These are phyloP conservation scores for Cinnamomum micranthum DNA, from an alignment of 164 flowering plant species.

Conservation along the genomic window DNA sequence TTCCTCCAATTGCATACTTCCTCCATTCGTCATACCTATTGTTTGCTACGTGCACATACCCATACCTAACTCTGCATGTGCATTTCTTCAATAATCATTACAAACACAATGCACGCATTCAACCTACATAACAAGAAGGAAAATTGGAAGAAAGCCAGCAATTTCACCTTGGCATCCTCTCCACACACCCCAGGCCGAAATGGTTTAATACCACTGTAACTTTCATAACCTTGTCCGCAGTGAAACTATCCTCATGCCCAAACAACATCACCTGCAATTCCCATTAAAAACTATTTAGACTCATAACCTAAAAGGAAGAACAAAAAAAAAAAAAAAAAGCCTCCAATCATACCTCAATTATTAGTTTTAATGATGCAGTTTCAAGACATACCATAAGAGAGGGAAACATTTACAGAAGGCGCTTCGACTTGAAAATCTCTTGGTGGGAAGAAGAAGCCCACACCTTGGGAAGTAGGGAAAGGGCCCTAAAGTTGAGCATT, in stretches of 20 bases:
- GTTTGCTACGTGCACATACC: conserved; percentile 46
- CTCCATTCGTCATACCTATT: conserved; percentile 43
- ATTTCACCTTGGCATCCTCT: conserved; percentile 76
- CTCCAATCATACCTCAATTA: neutral
- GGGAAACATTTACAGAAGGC: too few relatives aligned
- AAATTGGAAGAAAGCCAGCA: neutral
- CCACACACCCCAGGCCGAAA: conserved; percentile 59
- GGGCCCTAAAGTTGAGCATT: too few relatives aligned
- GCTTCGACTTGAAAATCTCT: too few relatives aligned
- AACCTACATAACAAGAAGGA: neutral
- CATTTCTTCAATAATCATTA: too few relatives aligned
- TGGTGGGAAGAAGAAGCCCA: too few relatives aligned
- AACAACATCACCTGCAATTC: conserved; percentile 63
- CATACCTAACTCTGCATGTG: conserved; percentile 33
- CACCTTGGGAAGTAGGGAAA: too few relatives aligned
- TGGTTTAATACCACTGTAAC: conserved; percentile 65
- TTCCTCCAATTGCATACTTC: conserved; percentile 58
- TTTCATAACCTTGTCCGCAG: conserved; percentile 54
- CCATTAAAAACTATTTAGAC: neutral
- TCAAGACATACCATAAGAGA: too few relatives aligned
- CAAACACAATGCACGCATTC: neutral
- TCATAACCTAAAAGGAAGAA: too few relatives aligned
- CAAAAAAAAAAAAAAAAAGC: neutral
- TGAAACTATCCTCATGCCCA: conserved; percentile 49
- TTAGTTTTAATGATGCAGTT: too few relatives aligned